phyloP scores from a whole-genome alignment of 805 yeast species.

The Teunomyces cretensis region DNA sequence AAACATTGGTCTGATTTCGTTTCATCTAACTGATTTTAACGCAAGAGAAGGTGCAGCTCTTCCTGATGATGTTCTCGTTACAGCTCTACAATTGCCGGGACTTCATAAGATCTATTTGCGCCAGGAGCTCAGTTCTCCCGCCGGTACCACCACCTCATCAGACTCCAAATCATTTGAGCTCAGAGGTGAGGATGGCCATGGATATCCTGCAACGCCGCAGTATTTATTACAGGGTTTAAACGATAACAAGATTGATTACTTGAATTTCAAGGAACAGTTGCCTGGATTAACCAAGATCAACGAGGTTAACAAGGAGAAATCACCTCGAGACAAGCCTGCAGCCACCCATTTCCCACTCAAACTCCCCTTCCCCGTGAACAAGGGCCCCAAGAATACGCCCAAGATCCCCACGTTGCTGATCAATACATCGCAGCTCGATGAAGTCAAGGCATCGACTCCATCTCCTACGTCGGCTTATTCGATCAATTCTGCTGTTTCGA shows the following conservation, averaged over 20 bases:
- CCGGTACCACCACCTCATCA: conserved; percentile 46
- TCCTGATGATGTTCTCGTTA: conserved; percentile 47
- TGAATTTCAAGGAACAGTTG: conserved; percentile 52
- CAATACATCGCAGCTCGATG: conserved; percentile 12
- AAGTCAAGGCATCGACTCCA: neutral
- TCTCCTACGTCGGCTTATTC: conserved; percentile 2
- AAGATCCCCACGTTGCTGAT: conserved; percentile 16
- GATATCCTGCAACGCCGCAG: conserved; percentile 69
- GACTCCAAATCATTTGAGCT: conserved; percentile 56
- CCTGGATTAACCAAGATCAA: neutral
- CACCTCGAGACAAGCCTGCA: neutral
- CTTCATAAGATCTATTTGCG: conserved; percentile 27
- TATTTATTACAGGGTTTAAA: conserved; percentile 50
- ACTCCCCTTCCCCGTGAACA: conserved; percentile 14
- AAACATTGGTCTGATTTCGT: conserved; percentile 30
- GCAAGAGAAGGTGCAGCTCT: conserved; percentile 56
- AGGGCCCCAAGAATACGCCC: conserved; percentile 1
- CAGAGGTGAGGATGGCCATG: conserved; percentile 37
- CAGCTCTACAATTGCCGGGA: conserved; percentile 23
- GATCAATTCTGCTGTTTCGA: conserved; percentile 3
- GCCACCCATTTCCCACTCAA: conserved; percentile 14
- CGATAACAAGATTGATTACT: conserved; percentile 49
- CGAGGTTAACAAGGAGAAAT: neutral
- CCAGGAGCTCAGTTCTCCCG: conserved; percentile 34
- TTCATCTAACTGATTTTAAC: conserved; percentile 70